Evolutionary conservation across 257 asterid species (phyloP).

Genomic region (Sherardia arvensis): DNA sequence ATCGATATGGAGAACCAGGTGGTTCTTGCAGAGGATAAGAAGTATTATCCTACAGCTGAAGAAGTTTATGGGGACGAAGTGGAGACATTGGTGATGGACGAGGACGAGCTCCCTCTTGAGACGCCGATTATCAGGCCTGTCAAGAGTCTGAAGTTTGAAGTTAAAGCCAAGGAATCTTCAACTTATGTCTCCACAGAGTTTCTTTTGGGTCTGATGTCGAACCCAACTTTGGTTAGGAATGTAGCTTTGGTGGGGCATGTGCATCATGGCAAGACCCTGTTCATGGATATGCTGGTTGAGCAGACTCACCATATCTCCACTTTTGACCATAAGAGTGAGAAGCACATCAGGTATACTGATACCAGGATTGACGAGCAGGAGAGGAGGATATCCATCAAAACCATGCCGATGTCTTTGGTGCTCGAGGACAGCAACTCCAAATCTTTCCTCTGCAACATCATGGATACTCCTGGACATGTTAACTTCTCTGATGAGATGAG

Average conservation of each 20-base stretch:
- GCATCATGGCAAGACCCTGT: conserved; percentile 81
- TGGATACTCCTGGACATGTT: conserved; percentile 97
- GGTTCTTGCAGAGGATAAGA: conserved; percentile 88
- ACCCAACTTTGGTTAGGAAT: conserved; percentile 69
- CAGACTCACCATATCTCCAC: conserved; percentile 95
- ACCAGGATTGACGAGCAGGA: conserved; percentile 98
- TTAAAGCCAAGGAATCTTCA: conserved; percentile 86
- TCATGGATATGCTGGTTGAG: conserved; percentile 94
- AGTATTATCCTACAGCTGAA: conserved; percentile 94
- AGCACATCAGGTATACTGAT: conserved; percentile 92
- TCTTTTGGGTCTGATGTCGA: conserved; percentile 90
- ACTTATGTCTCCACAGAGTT: conserved; percentile 87
- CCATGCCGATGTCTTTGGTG: conserved; percentile 85
- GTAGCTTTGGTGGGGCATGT: conserved; percentile 90
- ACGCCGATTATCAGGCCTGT: conserved; percentile 80
- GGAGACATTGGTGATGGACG: conserved; percentile 93
- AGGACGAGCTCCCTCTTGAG: conserved; percentile 90
- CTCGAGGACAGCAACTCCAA: conserved; percentile 89
- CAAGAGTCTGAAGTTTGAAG: conserved; percentile 81
- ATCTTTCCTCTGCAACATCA: conserved; percentile 80
- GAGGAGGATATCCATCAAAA: conserved; percentile 82
- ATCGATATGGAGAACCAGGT: conserved; percentile 91
- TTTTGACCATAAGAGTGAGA: conserved; percentile 86
- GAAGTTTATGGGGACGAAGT: conserved; percentile 98
- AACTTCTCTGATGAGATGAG: conserved; percentile 98